phyloP scores from a whole-genome alignment of 176 grass and related monocot genomes.

The Echinochloa phyllopogon region DNA sequence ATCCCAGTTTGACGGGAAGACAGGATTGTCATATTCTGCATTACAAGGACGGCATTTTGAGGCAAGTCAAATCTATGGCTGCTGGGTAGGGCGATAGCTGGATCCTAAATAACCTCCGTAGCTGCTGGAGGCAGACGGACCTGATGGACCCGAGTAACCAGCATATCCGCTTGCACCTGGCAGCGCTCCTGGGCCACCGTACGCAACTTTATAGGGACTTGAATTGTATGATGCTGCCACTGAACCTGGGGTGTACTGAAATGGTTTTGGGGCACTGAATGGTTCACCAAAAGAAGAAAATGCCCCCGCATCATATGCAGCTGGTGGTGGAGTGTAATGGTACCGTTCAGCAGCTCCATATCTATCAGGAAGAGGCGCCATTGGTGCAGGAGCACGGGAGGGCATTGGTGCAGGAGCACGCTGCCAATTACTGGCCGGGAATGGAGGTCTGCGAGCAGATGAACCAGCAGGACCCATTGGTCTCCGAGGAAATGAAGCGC shows the following conservation, averaged over 20 bases:
- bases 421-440: conserved; percentile 45
- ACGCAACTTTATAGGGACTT: conserved; percentile 40
- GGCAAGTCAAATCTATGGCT: conserved; percentile 47
- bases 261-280: conserved; percentile 39
- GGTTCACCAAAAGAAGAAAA: conserved; percentile 47
- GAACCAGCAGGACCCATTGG: conserved; percentile 33
- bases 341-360: conserved; percentile 42
- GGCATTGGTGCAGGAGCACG: conserved; percentile 46
- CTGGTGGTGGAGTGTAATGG: conserved; percentile 37
- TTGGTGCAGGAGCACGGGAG: conserved; percentile 45
- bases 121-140: conserved; percentile 41
- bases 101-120: conserved; percentile 51
- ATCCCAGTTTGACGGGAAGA: not conserved
- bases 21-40: not conserved
- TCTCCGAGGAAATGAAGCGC: conserved; percentile 42
- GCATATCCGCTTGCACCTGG: conserved; percentile 29
- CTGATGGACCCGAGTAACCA: conserved; percentile 17
- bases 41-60: conserved; percentile 8
- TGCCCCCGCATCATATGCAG: conserved; percentile 35
- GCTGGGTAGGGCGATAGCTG: conserved; percentile 44
- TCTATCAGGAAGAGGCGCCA: conserved; percentile 49
- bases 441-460: conserved; percentile 50
- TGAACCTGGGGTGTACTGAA: conserved; percentile 48
- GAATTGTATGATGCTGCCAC: conserved; percentile 48
- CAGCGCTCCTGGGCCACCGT: conserved; percentile 27